These are phyloP conservation scores for Candida succiphila DNA, from an alignment of 805 yeast genomes.

Conservation along the genomic window DNA sequence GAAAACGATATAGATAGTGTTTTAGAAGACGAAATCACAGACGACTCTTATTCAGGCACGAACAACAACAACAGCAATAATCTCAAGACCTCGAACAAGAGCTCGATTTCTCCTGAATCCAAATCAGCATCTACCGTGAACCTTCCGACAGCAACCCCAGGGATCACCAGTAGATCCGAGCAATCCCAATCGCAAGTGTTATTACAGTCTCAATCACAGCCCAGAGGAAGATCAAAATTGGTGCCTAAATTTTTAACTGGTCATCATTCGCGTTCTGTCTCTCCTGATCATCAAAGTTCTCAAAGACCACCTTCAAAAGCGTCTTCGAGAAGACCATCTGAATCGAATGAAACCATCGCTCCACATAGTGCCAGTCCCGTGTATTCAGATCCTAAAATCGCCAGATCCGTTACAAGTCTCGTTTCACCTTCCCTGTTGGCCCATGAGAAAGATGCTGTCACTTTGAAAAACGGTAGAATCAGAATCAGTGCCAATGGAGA, in stretches of 20 bases:
- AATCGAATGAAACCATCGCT: conserved; percentile 12
- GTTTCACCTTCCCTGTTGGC: conserved; percentile 4
- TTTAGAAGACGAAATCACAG: conserved; percentile 8
- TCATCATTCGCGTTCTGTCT: conserved; percentile 3
- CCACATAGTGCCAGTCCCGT: conserved; percentile 5
- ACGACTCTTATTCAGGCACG: neutral
- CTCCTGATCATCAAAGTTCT: conserved; percentile 13
- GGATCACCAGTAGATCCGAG: neutral
- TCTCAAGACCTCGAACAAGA: neutral
- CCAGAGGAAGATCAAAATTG: conserved; percentile 12
- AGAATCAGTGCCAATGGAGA: conserved; percentile 19
- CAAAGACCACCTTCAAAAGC: too few relatives aligned
- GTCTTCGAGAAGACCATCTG: conserved; percentile 13
- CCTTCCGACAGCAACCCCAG: neutral
- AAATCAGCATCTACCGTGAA: neutral
- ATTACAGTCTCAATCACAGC: neutral
- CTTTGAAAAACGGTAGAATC: conserved; percentile 19
- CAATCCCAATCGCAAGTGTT: neutral
- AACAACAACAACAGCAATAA: neutral
- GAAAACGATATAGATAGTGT: conserved; percentile 24
- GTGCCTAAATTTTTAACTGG: conserved; percentile 9
- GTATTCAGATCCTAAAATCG: conserved; percentile 13
- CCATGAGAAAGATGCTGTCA: conserved; percentile 14
- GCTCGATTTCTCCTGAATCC: neutral
- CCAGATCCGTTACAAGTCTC: conserved; percentile 12